phyloP scores from a whole-genome alignment of 1,284 basidiomycete species.

The Fereydounia khargensis region DNA sequence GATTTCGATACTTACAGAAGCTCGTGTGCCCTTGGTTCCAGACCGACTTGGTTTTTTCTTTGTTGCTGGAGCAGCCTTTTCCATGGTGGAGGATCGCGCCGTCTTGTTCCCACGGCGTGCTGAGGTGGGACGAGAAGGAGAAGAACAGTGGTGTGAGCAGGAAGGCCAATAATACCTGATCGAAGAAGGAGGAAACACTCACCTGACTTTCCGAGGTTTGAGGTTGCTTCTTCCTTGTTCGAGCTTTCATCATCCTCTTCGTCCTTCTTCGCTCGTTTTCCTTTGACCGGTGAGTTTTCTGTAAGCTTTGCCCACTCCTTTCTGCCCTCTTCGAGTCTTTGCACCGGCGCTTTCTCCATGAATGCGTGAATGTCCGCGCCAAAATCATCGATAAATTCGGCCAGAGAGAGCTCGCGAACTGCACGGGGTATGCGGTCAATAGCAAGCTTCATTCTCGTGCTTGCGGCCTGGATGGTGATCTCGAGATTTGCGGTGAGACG shows the following conservation, averaged over 20 bases:
- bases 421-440: conserved; percentile 27
- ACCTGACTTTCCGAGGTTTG: conserved; percentile 7
- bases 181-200: not conserved
- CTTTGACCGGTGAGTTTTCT: conserved; percentile 8
- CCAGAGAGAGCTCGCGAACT: conserved; percentile 22
- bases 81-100: not conserved
- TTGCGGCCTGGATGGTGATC: conserved; percentile 12
- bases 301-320: conserved; percentile 38
- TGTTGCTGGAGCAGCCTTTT: not conserved
- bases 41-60: too few species aligned
- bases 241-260: conserved; percentile 1
- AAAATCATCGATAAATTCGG: conserved; percentile 31
- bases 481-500: conserved; percentile 11
- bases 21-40: too few species aligned
- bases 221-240: not conserved
- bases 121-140: conserved; percentile 1
- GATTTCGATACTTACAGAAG: too few species aligned
- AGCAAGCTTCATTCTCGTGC: conserved; percentile 16
- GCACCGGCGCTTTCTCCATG: conserved; percentile 18
- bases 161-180: not conserved
- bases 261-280: conserved; percentile 16
- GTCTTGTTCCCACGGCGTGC: not conserved
- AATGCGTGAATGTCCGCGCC: conserved; percentile 31
- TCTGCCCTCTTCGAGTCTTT: conserved; percentile 17
- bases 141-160: not conserved